Conservation (phyloP, 495 filamentous ascomycete species). For the Penicillium crystallinum region DNA sequence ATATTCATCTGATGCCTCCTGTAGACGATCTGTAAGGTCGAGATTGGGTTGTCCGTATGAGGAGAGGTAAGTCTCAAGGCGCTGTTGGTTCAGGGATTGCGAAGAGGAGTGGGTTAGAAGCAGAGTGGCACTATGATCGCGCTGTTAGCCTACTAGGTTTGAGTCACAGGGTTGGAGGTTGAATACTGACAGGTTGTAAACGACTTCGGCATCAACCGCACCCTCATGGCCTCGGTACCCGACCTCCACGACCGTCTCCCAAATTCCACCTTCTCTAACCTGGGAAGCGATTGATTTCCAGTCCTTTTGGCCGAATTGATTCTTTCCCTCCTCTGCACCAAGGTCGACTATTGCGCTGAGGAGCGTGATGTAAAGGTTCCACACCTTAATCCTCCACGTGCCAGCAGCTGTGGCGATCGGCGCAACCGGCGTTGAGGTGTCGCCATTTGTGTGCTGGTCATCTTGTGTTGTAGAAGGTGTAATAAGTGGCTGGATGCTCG, state of each 20-base stretch:
- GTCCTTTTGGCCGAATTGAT: constrained; percentile 72
- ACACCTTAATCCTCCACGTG: constrained; percentile 84
- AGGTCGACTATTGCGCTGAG: constrained; percentile 86
- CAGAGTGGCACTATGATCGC: constrained; percentile 67
- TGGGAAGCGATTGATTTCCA: constrained; percentile 77
- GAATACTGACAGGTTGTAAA: constrained; percentile 75
- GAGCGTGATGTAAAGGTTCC: constrained; percentile 92
- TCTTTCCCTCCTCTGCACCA: constrained; percentile 84
- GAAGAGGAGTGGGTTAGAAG: constrained; percentile 79
- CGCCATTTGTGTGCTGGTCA: constrained; percentile 35
- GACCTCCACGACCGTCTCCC: constrained; percentile 83
- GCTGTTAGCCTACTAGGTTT: constrained; percentile 8
- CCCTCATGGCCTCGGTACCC: constrained; percentile 85
- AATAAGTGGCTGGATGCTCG: constrained; percentile 74
- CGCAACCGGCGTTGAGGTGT: constrained; percentile 41
- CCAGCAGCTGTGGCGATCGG: constrained; percentile 69
- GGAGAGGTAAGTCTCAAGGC: constrained; percentile 86
- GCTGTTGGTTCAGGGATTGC: constrained; percentile 76
- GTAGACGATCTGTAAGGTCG: constrained; percentile 57
- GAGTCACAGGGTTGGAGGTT: not conserved
- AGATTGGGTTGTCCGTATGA: constrained; percentile 64
- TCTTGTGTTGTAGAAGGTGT: constrained; percentile 32
- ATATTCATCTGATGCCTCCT: constrained; percentile 25
- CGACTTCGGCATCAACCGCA: constrained; percentile 89
- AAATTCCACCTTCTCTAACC: constrained; percentile 79